phyloP scores from a whole-genome alignment of 2,329 filamentous ascomycete genomes.

The Orbilia blumenaviensis region DNA sequence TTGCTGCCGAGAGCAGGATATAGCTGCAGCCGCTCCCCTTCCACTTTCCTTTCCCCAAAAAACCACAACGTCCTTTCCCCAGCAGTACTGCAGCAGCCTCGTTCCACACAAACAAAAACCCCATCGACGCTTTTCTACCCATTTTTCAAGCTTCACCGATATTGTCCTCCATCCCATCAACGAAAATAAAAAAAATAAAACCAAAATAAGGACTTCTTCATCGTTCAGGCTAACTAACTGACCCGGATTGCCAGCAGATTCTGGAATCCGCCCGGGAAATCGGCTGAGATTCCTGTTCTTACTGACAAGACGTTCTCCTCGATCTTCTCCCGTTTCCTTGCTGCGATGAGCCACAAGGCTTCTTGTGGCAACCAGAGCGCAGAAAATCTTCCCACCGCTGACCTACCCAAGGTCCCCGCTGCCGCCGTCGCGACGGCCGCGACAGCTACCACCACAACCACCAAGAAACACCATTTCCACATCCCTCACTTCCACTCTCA shows the following conservation, averaged over 20 bases:
- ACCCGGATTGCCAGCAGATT: neutral
- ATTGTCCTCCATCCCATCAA: too few species aligned
- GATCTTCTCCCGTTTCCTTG: slow-evolving; percentile 21
- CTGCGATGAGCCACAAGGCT: slow-evolving; percentile 53
- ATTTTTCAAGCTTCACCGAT: too few species aligned
- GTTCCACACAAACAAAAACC: neutral
- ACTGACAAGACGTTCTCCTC: slow-evolving; percentile 6
- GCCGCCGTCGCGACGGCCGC: neutral
- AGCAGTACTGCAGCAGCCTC: too few species aligned
- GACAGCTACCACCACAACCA: neutral
- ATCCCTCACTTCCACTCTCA: neutral
- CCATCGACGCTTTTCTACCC: neutral
- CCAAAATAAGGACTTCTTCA: too few species aligned
- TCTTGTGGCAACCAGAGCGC: slow-evolving; percentile 42
- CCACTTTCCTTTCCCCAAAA: neutral
- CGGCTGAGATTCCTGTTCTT: slow-evolving; percentile 17
- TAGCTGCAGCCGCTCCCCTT: neutral
- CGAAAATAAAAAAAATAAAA: too few species aligned
- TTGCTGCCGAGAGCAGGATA: neutral
- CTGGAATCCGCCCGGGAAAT: slow-evolving; percentile 3
- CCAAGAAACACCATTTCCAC: neutral
- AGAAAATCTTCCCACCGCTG: neutral
- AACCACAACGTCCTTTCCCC: neutral
- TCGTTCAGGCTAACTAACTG: neutral
- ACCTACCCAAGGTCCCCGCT: slow-evolving; percentile 13